Base-by-base conservation (phyloP, 2,329 filamentous ascomycete genomes). In the Colletotrichum godetiae region DNA sequence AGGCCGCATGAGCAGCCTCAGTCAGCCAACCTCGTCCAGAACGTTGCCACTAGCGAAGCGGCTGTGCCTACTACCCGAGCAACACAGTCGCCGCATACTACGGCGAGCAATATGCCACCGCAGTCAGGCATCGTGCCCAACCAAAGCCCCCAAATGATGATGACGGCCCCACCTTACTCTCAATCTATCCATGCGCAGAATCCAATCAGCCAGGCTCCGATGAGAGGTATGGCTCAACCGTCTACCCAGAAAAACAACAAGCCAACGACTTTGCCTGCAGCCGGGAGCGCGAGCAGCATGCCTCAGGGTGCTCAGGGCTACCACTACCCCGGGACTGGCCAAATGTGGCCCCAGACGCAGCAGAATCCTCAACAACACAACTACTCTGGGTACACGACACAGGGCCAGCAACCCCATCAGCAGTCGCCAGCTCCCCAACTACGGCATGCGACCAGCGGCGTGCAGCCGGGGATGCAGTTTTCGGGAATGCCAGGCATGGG, bases 1-100 rank as follows among this genome's bases (percentile, higher is more conserved):
- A 90, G 93, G 74, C 92, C 94, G 12, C 95, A 97, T 76, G 95
- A 98, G 80, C 91, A 93, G 72, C 92, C 94, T 31, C 81, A 84
- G 68, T 84, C 86, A 64, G 86, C 85, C 46, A 84, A 77, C 75
- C 81, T 87, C 76, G 85, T 82, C 61, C 89, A 87, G 73, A 84
- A 88, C 58, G 84, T 86, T 60, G 82, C 82, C 22, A 81, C 84
- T 37, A 79, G 82, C 68, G 85, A 89, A 60, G 76, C 87, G 4
- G 78, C 85, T 27, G 79, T 85, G 12, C 83, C 88, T 13, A 86
- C 87, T 15, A 88, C 86, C 67, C 87, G 90, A 60, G 84, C 89
- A 11, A 86, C 88, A 33, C 87, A 91, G 77, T 90, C 91, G 29
- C 88, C 92, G 65, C 89, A 91, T 75, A 84, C 88, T 68, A 81